Conservation (phyloP, 768 basidiomycete genomes). For the Lepiota venenata region DNA sequence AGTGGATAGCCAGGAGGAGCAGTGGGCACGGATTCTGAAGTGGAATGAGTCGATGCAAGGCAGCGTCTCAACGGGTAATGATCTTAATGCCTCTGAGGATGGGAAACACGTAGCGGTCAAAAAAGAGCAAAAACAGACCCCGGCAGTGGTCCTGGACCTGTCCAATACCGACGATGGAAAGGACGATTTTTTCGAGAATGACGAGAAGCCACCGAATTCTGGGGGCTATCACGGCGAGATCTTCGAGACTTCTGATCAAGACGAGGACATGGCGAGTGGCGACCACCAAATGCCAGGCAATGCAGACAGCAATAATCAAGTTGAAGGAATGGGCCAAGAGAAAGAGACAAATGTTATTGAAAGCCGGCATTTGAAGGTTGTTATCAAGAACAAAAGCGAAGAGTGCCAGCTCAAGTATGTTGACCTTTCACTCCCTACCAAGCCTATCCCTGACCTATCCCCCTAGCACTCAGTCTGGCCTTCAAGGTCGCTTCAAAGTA, state of each 20-base stretch:
- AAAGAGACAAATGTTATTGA: background rate
- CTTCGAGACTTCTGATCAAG: background rate
- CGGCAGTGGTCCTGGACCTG: too few species aligned
- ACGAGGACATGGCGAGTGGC: background rate
- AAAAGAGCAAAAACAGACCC: background rate
- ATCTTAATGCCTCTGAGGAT: background rate
- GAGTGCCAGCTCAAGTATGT: too few species aligned
- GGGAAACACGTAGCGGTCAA: background rate
- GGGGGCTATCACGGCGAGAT: conserved; percentile 10
- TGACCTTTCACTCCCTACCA: too few species aligned
- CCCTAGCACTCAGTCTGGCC: too few species aligned
- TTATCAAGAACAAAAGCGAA: too few species aligned
- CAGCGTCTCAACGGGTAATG: background rate
- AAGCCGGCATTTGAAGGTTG: background rate
- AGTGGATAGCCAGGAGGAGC: conserved; percentile 1
- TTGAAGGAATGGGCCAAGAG: background rate
- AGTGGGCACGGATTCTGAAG: background rate
- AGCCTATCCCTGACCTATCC: too few species aligned
- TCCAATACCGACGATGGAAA: background rate
- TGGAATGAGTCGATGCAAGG: background rate
- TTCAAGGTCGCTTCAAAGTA: background rate
- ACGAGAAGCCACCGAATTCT: background rate
- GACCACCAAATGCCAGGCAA: background rate
- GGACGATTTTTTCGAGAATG: background rate
- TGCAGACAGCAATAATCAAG: background rate